Base-by-base conservation (phyloP, 2,329 filamentous ascomycete species). In the Xylaria sp. region DNA sequence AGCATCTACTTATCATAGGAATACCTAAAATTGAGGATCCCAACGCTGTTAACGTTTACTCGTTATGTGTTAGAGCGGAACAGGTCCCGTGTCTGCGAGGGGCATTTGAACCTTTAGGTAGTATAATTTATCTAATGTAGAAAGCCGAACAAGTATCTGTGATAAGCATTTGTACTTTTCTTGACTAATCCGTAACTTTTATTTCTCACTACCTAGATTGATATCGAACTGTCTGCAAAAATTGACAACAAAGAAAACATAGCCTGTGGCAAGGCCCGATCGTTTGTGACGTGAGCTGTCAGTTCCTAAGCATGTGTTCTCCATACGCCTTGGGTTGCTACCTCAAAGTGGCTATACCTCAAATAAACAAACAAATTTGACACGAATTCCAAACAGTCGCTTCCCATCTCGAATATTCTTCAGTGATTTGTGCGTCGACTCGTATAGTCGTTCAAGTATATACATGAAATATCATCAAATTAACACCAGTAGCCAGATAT, bases 381-480 rank as follows among this genome's bases (percentile, higher is more conserved):
- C 61, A 48, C 55, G 35, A 63, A 68, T 65, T 68, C 65, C 70
- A 53, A 64, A 63, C n/a, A 59, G 16, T 63, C 54, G 61, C 69
- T 66, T 25, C 47, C 35, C 44, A 32, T 65, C 35, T 60, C 54
- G 44, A 16, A 40, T 51, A 51, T 48, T 66, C n/a, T 57, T 70
- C 65, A 47, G n/a, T 44, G 37, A 64, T 68, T 66, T 70, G 60
- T 70, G 68, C 65, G 29, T 68, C 54, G 68, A 66, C 70, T 48
- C 55, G 37, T 65, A 42, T 62, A 67, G 73, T 71, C 68, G 73
- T 75, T 63, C 71, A 75, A 78, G 67, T 79, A 79, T 79, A 73
- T 79, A 79, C 77, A 71, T 64, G 73, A 77, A 78, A 72, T 73
- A 72, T 74, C 72, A 71, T 72, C 68, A 71, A 61, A 70, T 55